phyloP scores from a whole-genome alignment of 1,284 basidiomycete genomes.

The Sporisorium reilianum region DNA sequence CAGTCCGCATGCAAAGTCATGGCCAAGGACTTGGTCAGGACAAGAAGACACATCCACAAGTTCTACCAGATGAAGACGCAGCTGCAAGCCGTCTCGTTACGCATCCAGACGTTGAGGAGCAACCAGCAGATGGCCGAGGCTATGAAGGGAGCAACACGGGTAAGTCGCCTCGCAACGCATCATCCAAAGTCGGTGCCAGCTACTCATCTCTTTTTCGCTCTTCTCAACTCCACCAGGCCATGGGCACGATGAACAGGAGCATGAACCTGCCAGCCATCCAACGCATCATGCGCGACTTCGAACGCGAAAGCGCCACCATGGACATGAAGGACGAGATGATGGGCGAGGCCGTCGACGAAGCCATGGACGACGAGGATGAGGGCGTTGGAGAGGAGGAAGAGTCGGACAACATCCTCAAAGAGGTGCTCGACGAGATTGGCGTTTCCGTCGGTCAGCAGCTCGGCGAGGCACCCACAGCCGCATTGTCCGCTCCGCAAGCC shows the following conservation, averaged over 20 bases:
- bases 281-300: conserved; percentile 97
- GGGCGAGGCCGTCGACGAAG: conserved; percentile 97
- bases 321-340: conserved; percentile 99
- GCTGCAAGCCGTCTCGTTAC: conserved; percentile 91
- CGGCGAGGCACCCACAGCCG: conserved; percentile 57
- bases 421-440: conserved; percentile 98
- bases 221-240: conserved; percentile 77
- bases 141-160: conserved; percentile 94
- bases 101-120: conserved; percentile 94
- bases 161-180: too few species aligned
- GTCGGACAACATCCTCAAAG: conserved; percentile 92
- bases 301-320: conserved; percentile 96
- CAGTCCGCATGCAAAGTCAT: conserved; percentile 86
- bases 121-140: conserved; percentile 99
- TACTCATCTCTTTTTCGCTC: too few species aligned
- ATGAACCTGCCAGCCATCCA: conserved; percentile 95
- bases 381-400: conserved; percentile 86
- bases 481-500: conserved; percentile 50
- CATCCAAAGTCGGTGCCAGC: too few species aligned
- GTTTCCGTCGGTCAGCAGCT: conserved; percentile 84
- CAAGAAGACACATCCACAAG: conserved; percentile 93
- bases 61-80: conserved; percentile 99
- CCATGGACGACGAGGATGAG: conserved; percentile 89
- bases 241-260: conserved; percentile 96
- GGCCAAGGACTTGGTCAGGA: conserved; percentile 97